These are phyloP conservation scores for Ceriops zippeliana DNA, from an alignment of 345 rosid species.

Conservation along the genomic window DNA sequence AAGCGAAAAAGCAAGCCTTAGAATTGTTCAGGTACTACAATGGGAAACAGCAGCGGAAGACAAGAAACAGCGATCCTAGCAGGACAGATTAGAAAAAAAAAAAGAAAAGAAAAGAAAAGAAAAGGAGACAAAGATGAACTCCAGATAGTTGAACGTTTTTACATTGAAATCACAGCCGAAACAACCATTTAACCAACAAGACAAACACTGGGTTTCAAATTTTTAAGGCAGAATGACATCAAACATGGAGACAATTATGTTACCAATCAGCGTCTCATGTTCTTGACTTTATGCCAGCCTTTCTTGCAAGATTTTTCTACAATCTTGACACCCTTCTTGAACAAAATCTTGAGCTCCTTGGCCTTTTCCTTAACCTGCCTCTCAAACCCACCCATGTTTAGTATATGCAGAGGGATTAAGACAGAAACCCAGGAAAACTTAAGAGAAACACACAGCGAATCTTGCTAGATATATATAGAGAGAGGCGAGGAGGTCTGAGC, in stretches of 20 bases:
- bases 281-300: slow-evolving; percentile 87
- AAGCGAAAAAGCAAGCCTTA: too few relatives aligned
- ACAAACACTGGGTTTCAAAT: not conserved
- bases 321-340: slow-evolving; percentile 72
- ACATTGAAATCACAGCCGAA: too few relatives aligned
- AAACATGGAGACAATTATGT: not conserved
- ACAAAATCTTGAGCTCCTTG: slow-evolving; percentile 47
- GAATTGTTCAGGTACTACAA: too few relatives aligned
- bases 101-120: too few relatives aligned
- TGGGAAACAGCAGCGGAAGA: too few relatives aligned
- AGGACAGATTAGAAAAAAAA: too few relatives aligned
- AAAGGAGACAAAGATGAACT: too few relatives aligned
- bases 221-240: not conserved
- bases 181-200: too few relatives aligned
- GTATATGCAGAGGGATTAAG: not conserved
- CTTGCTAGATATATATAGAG: not conserved
- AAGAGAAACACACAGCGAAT: not conserved
- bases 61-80: too few relatives aligned
- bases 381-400: slow-evolving; percentile 68
- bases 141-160: too few relatives aligned
- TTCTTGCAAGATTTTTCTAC: slow-evolving; percentile 77
- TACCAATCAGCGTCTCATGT: slow-evolving; percentile 47
- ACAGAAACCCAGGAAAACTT: not conserved
- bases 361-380: slow-evolving; percentile 79
- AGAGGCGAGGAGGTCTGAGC: not conserved